Evolutionary conservation across 495 filamentous ascomycete genomes (phyloP), one percentile per base, ranked within the genome.

Genomic region (Cudoniella acicularis): DNA sequence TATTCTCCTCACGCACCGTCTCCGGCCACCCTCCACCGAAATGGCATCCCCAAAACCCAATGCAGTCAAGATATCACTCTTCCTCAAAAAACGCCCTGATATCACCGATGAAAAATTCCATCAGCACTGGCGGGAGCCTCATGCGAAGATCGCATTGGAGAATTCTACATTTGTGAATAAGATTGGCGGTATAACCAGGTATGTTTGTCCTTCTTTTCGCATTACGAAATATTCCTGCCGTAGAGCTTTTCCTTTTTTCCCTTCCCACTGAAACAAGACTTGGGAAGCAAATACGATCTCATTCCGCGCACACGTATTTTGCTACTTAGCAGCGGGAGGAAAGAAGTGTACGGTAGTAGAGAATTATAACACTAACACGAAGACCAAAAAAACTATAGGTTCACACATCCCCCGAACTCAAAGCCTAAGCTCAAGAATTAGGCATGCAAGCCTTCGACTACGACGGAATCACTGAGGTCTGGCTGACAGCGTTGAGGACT

Each of bases 401-500:
- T 17, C 45, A 67, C 36, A 20, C 25, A 3, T 21, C 45, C 6
- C 54, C 54, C 18, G 54, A 57, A 24, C 8, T 57, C 40, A 57
- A 57, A 25, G 54, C 11, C 1, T 9, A 49, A 49, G 54, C 54
- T 20, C 6, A n/a, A 10, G 24, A 36, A 3, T 40, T 49, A 9
- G 54, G 54, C 8, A 21, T 30, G 10, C 25, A 8, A 9, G 42
- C 30, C 2, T 21, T 57, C 10, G 45, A 49, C n/a, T 57, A 23
- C 26, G 54, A 57, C 21, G 54, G 54, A 10, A 22, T 40, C 26
- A 22, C 54, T 26, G 42, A 57, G 25, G 24, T 57, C 46, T 57
- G 45, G 42, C 49, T 27, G 24, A 49, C 16, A 57, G 20, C 17
- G 3, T 40, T 2, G 54, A 48, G 24, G 54, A 57, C 24, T 57